Evolutionary conservation across 2,329 filamentous ascomycete species (phyloP).

Genomic region (Stagonosporopsis vannaccii): DNA sequence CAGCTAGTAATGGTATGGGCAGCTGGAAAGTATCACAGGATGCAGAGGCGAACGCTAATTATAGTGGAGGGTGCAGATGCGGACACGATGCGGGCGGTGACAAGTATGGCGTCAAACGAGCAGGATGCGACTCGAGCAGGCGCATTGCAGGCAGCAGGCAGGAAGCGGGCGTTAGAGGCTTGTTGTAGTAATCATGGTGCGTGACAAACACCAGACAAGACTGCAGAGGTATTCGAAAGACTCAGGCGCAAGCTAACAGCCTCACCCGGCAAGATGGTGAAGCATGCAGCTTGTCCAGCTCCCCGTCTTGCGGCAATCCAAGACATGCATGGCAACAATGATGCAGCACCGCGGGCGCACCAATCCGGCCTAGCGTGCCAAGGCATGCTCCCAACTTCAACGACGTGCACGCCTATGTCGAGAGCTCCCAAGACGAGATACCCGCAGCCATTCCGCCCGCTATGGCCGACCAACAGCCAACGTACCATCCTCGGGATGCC

Average conservation of each 20-base stretch:
- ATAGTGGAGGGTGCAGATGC: constrained; percentile 7
- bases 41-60: constrained; percentile 1
- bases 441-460: constrained; percentile 39
- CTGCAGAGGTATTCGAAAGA: background rate
- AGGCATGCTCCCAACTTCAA: constrained; percentile 27
- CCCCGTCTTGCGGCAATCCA: constrained; percentile 2
- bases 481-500: constrained; percentile 78
- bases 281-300: constrained; percentile 5
- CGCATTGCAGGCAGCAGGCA: constrained; percentile 29
- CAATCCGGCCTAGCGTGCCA: constrained; percentile 14
- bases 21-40: background rate
- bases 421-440: constrained; percentile 32
- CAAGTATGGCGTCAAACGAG: constrained; percentile 14
- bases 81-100: constrained; percentile 11
- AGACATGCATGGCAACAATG: constrained; percentile 15
- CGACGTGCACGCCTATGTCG: constrained; percentile 13
- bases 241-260: background rate
- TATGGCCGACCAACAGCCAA: constrained; percentile 45
- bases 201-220: constrained; percentile 2
- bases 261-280: background rate
- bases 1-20: constrained; percentile 5
- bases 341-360: constrained; percentile 8
- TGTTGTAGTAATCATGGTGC: constrained; percentile 8
- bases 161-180: constrained; percentile 5
- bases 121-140: constrained; percentile 20